phyloP scores from a whole-genome alignment of 306 rosid genomes.

The Dicorynia guianensis region DNA sequence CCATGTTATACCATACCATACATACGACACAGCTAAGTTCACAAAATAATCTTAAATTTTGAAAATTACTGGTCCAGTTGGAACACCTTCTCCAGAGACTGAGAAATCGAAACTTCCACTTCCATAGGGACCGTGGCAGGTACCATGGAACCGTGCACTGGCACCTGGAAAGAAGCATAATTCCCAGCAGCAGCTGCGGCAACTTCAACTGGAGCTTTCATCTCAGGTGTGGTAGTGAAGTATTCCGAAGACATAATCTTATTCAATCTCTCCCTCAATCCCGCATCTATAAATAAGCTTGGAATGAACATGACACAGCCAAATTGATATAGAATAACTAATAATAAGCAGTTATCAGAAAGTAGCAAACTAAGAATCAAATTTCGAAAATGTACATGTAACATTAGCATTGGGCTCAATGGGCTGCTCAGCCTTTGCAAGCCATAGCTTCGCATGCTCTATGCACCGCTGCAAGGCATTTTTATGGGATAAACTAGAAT shows the following conservation, averaged over 20 bases:
- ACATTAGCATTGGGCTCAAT: conserved; percentile 67
- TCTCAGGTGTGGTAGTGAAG: conserved; percentile 85
- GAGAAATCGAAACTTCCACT: conserved; percentile 63
- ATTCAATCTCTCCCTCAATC: conserved; percentile 80
- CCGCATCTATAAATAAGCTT: conserved; percentile 60
- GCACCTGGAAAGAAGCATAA: conserved; percentile 78
- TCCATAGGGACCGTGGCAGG: conserved; percentile 46
- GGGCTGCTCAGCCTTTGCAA: conserved; percentile 66
- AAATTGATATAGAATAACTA: neutral
- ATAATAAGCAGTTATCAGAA: neutral
- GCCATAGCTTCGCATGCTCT: conserved; percentile 95
- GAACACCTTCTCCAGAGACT: conserved; percentile 70
- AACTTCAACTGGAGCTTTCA: conserved; percentile 87
- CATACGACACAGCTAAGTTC: neutral
- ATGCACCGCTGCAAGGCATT: conserved; percentile 79
- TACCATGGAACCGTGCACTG: conserved; percentile 48
- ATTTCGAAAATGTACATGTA: conserved; percentile 61
- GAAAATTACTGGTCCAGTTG: neutral
- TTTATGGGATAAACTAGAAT: conserved; percentile 85
- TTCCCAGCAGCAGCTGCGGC: conserved; percentile 86
- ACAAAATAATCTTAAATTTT: neutral
- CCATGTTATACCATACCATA: neutral
- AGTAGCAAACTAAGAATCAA: neutral
- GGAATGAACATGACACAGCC: neutral
- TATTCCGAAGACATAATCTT: conserved; percentile 93